Evolutionary conservation across 2,329 filamentous ascomycete species (phyloP), one percentile per base, ranked within the genome.

Genomic region (Ophiocordyceps australis): DNA sequence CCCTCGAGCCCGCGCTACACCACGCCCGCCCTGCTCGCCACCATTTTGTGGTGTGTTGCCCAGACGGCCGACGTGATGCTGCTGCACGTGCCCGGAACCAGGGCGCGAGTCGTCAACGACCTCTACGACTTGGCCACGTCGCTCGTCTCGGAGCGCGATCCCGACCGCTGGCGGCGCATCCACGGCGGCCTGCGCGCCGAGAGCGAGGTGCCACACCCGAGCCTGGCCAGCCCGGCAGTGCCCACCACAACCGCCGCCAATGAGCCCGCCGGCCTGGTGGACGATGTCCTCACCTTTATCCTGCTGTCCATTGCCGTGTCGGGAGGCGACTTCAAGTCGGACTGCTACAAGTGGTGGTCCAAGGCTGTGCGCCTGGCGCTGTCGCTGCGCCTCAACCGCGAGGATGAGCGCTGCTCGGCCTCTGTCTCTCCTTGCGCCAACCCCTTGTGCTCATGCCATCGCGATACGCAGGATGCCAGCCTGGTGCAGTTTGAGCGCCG

Each of bases 41-140:
- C 55, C 2, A 60, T 63, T 30, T 42, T 64, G 0, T 64, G 57
- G 50, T 55, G 50, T 23, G 50, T 54, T 8, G 52, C 55, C 1
- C 54, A 62, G 29, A 61, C 54, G 9, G 55, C 57, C 2, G 55
- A 60, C 25, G 53, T 55, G 25, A 48, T 46, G 16, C 35, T 54
- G 12, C 46, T 60, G 7, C 43, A 54, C 13, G 42, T 53, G 0
- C 54, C 49, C 7, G 53, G 53, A 0, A 49, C 51, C 3, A 43
- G 55, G 11, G 44, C 49, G 9, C 47, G 47, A 20, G 49, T 54
- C 6, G 49, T 40, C 32, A 52, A 45, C 35, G 53, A 38, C 30
- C 35, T 43, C 29, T 57, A 52, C 26, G 44, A 47, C 15, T 30
- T 53, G 7, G 41, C 47, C 4, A 50, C 45, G 4, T 39, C 39